Evolutionary conservation across 495 filamentous ascomycete genomes (phyloP), one percentile per base, ranked within the genome.

Genomic region (Lepraria neglecta): DNA sequence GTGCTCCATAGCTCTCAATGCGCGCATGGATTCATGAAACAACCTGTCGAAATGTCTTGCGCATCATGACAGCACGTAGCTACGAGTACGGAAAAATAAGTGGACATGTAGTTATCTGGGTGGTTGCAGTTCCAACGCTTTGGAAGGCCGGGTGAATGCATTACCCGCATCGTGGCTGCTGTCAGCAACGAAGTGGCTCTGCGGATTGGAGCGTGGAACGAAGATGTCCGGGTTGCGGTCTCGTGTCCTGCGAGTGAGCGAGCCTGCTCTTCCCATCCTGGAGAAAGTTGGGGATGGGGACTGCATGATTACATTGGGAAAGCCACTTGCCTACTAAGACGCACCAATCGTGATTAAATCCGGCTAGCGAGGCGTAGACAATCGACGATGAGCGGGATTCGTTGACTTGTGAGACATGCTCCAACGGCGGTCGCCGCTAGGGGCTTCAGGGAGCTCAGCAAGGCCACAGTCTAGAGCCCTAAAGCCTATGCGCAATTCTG

Each of bases 1-100:
- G 17, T 38, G 35, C 46, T 40, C 51, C 51, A 51, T 38, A 60
- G 48, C 35, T 45, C 47, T 19, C 24, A 51, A 42, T 42, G 42
- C 28, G 58, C 50, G 58, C 58, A 52, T 30, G 58, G 46, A 60
- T 43, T 53, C 58, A 15, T 60, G 58, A 60, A 60, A 60, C 58
- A 53, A 35, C 42, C 28, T 38, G 35, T 38, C 35, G 35, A 38
- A 38, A 38, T 53, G 14, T n/a, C 58, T 42, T 33, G 47, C 58
- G 46, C 50, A 50, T 40, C 57, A 59, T 59, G 40, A 54, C 51
- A 54, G 5, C 51, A 54, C 35, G 9, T 54, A 35, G 14, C 30
- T 33, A 54, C 31, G 9, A 24, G 19, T 38, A 21, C 19, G 51
- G 51, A 54, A 54, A 7, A 38, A 33, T 17, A 19, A 54, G 2